phyloP scores from a whole-genome alignment of 768 basidiomycete genomes.

The Plicaturopsis crispa region DNA sequence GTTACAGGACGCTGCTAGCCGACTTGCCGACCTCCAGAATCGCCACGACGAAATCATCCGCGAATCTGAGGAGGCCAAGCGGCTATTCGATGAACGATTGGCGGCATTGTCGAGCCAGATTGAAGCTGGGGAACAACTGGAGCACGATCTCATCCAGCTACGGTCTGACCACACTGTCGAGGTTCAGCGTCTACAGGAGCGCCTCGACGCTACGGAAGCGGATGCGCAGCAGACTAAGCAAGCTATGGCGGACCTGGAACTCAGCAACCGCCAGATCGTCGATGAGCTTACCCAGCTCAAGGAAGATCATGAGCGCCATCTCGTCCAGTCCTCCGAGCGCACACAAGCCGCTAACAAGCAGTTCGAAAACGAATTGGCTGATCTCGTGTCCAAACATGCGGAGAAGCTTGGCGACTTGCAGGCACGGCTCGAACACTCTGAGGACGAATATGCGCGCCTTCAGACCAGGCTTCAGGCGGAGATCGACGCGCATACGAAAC shows the following conservation, averaged over 20 bases:
- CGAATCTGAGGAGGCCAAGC: conserved; percentile 21
- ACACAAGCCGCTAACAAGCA: not conserved
- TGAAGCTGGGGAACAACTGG: conserved; percentile 2
- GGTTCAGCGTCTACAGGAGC: conserved; percentile 12
- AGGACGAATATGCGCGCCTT: conserved; percentile 14
- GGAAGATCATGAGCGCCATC: conserved; percentile 21
- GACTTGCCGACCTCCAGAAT: conserved; percentile 10
- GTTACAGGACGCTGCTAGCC: conserved; percentile 4
- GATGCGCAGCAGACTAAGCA: conserved; percentile 6
- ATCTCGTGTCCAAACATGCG: conserved; percentile 22
- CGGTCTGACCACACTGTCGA: conserved; percentile 9
- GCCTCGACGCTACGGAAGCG: conserved; percentile 9
- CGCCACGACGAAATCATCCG: conserved; percentile 7
- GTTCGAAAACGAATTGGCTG: not conserved
- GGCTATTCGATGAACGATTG: conserved; percentile 16
- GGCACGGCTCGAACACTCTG: conserved; percentile 19
- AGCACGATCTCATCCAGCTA: conserved; percentile 5
- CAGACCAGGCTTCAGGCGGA: conserved; percentile 31
- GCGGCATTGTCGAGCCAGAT: conserved; percentile 8
- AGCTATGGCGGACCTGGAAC: not conserved
- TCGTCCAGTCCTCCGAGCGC: conserved; percentile 17
- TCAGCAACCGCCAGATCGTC: not conserved
- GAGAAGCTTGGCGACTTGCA: conserved; percentile 29
- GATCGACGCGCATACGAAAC: conserved; percentile 22
- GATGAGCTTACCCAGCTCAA: conserved; percentile 16